These are phyloP conservation scores for Triadica sebifera DNA, from an alignment of 345 rosid genomes.

Conservation along the genomic window DNA sequence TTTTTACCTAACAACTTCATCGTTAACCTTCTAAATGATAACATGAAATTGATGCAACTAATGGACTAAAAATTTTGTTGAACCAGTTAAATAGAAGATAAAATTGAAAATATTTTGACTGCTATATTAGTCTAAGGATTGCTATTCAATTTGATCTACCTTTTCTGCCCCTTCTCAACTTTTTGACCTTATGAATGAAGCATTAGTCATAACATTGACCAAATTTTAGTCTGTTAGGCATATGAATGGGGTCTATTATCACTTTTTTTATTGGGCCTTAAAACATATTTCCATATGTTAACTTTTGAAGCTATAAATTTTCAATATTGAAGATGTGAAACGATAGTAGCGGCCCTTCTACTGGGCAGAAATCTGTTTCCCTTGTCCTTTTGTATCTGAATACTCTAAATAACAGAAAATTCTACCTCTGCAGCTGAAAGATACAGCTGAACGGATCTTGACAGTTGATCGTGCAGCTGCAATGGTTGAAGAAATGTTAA, in stretches of 20 bases:
- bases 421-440: conserved; percentile 57
- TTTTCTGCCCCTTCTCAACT: not conserved
- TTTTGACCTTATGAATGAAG: not conserved
- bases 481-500: conserved; percentile 84
- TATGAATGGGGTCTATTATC: not conserved
- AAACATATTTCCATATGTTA: not conserved
- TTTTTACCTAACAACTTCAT: not conserved
- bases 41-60: not conserved
- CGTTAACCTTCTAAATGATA: not conserved
- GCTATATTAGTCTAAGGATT: not conserved
- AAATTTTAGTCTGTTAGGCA: not conserved
- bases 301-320: not conserved
- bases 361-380: not conserved
- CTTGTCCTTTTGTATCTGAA: not conserved
- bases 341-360: not conserved
- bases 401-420: not conserved
- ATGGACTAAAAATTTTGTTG: not conserved
- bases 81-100: too few relatives aligned
- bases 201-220: not conserved
- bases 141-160: not conserved
- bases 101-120: not conserved
- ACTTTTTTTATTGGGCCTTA: not conserved
- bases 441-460: conserved; percentile 79
- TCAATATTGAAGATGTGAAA: not conserved
- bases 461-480: conserved; percentile 92